These are phyloP conservation scores for Hypoxylon sp. DNA, from an alignment of 2,329 filamentous ascomycete genomes.

Conservation along the genomic window DNA sequence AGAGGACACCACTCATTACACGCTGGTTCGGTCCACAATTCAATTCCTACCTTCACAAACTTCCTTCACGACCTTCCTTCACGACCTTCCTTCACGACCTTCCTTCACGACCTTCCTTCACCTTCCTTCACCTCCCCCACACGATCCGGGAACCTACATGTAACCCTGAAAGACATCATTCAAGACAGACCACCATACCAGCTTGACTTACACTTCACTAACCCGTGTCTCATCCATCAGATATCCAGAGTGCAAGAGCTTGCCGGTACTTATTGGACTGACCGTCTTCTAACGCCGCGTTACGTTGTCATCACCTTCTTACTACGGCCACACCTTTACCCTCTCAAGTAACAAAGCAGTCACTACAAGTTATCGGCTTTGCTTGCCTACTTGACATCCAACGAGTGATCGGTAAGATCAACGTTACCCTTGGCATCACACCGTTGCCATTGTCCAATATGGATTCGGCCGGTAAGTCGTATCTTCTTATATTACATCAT, in stretches of 20 bases:
- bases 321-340: not conserved
- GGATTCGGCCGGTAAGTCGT: constrained; percentile 1
- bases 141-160: not conserved
- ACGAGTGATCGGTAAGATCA: not conserved
- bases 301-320: not conserved
- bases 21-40: not conserved
- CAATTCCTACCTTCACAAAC: not conserved
- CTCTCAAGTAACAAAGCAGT: not conserved
- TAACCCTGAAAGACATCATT: not conserved
- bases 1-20: not conserved
- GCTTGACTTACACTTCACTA: constrained; percentile 4
- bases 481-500: constrained; percentile 3
- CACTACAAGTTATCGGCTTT: not conserved
- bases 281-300: not conserved
- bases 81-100: too few relatives aligned
- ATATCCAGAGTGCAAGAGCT: not conserved
- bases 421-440: not conserved
- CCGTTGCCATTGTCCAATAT: not conserved
- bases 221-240: not conserved
- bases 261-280: not conserved
- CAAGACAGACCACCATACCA: not conserved
- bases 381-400: not conserved
- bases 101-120: not conserved
- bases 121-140: not conserved
- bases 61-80: too few relatives aligned